A percentile compares a stretch with the other conserved stretches of the same genome.
These are phyloP conservation scores for Cladobotryum mycophilum DNA, from an alignment of 2,329 filamentous ascomycete species.

Conservation along the genomic window DNA sequence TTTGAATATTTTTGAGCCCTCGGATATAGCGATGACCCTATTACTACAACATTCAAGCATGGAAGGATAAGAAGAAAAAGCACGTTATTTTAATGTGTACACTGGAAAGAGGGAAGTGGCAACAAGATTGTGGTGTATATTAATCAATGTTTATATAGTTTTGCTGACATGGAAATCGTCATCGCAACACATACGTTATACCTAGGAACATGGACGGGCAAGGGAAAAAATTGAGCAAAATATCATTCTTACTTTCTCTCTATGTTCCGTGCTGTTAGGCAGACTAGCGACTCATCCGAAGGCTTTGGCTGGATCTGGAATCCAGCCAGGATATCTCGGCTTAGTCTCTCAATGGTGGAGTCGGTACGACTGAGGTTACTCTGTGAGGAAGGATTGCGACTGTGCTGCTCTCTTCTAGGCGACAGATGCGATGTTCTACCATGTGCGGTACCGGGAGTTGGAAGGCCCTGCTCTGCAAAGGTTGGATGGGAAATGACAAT, in stretches of 20 bases:
- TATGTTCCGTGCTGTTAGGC: conserved; percentile 11
- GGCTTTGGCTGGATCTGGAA: not conserved
- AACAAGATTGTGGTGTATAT: not conserved
- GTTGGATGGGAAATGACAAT: too few relatives aligned
- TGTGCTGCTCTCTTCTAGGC: too few relatives aligned
- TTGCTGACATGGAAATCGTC: not conserved
- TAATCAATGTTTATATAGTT: not conserved
- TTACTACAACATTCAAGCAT: not conserved
- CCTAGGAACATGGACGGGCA: not conserved
- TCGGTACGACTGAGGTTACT: not conserved
- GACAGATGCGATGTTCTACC: too few relatives aligned
- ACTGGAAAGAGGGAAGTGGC: not conserved
- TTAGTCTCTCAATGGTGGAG: conserved; percentile 1
- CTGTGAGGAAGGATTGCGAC: too few relatives aligned
- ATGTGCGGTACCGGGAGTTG: too few relatives aligned
- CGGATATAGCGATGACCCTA: too few relatives aligned
- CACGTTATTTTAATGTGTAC: not conserved
- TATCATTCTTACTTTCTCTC: conserved; percentile 4
- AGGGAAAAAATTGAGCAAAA: not conserved
- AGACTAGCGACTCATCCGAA: conserved; percentile 17
- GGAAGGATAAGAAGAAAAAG: not conserved
- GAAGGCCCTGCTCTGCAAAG: too few relatives aligned
- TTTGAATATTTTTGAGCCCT: not conserved
- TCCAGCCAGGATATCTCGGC: not conserved
- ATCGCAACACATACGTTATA: conserved; percentile 1